Conservation (phyloP, 371 early-diverging fungal genomes). For the Haplosporangium sp. region DNA sequence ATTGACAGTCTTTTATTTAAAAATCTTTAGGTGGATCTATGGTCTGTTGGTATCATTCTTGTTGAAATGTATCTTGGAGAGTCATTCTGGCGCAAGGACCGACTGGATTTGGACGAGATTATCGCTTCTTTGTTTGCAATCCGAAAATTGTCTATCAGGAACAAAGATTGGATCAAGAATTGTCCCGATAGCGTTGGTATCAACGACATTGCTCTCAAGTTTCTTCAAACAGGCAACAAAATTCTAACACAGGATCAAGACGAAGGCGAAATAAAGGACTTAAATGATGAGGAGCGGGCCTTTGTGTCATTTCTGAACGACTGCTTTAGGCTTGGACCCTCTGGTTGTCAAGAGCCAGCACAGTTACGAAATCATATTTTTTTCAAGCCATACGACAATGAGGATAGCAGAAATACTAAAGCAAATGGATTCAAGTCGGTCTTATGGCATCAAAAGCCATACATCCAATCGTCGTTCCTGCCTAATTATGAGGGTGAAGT, state of each 20-base stretch:
- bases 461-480: slow-evolving; percentile 33
- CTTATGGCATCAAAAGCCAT: slow-evolving; percentile 40
- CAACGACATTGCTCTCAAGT: slow-evolving; percentile 29
- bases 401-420: neutral
- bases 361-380: slow-evolving; percentile 31
- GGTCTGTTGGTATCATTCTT: slow-evolving; percentile 73
- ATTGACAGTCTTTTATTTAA: neutral
- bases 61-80: slow-evolving; percentile 66
- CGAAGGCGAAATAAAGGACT: slow-evolving; percentile 1
- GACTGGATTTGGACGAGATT: slow-evolving; percentile 52
- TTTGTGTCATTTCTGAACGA: slow-evolving; percentile 25
- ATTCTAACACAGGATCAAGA: neutral
- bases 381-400: slow-evolving; percentile 18
- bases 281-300: slow-evolving; percentile 9
- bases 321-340: slow-evolving; percentile 23
- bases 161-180: slow-evolving; percentile 36
- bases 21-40: slow-evolving; percentile 63
- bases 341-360: slow-evolving; percentile 22
- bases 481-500: slow-evolving; percentile 45
- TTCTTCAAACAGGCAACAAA: slow-evolving; percentile 28
- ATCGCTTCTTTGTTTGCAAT: slow-evolving; percentile 49
- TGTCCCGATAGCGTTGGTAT: slow-evolving; percentile 41
- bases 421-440: neutral
- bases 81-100: slow-evolving; percentile 65
- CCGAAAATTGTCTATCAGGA: slow-evolving; percentile 29